Evolutionary conservation across 208 protist genomes (phyloP).

Genomic region (Wallacemonas collosoma): DNA sequence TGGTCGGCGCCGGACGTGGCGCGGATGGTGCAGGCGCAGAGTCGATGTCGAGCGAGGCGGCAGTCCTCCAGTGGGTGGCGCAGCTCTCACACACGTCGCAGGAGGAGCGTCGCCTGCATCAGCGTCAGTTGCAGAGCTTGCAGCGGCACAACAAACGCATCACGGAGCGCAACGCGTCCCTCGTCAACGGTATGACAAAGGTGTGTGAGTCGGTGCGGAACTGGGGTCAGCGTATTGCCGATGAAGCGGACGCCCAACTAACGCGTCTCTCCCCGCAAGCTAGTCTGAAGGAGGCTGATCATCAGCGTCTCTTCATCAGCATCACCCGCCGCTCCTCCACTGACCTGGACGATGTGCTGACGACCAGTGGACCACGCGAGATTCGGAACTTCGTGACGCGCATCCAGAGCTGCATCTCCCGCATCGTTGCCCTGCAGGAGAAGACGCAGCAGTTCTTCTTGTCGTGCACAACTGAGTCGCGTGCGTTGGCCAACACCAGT

Average conservation of each 20-base stretch:
- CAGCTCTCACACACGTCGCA: conserved; percentile 54
- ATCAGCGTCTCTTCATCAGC: conserved; percentile 13
- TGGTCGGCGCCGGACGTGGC: background rate
- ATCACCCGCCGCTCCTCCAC: conserved; percentile 7
- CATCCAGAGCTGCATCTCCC: conserved; percentile 9
- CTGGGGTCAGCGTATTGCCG: conserved; percentile 9
- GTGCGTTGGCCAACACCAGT: background rate
- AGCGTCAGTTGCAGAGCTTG: conserved; percentile 68
- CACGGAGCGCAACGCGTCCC: conserved; percentile 40
- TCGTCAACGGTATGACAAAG: conserved; percentile 39
- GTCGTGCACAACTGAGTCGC: background rate
- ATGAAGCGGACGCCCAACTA: conserved; percentile 13
- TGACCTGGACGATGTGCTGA: conserved; percentile 12
- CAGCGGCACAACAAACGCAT: conserved; percentile 73
- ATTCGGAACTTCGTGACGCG: conserved; percentile 11
- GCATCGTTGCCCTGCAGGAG: conserved; percentile 13
- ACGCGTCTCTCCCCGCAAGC: conserved; percentile 7
- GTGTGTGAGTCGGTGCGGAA: conserved; percentile 51
- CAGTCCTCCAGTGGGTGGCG: conserved; percentile 45
- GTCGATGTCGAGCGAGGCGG: conserved; percentile 16
- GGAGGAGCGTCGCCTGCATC: conserved; percentile 49
- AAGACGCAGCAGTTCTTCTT: conserved; percentile 11
- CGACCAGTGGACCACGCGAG: conserved; percentile 12
- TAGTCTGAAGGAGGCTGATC: conserved; percentile 3
- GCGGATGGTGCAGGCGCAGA: conserved; percentile 12